Base-by-base conservation (phyloP, 139 green algal species). In the Nannochloris sp. region DNA sequence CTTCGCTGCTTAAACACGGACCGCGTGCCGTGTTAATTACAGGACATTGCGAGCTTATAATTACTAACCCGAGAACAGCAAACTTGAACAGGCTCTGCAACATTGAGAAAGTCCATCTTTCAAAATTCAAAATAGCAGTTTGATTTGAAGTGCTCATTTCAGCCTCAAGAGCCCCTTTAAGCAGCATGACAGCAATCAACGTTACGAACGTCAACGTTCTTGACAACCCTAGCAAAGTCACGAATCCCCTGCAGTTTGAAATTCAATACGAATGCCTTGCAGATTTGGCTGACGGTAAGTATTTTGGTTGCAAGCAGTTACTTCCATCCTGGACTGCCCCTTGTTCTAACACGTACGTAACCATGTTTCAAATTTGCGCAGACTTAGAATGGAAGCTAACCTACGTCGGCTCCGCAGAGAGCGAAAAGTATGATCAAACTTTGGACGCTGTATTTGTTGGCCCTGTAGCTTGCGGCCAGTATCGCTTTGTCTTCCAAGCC, bases 351-450 rank as follows among this genome's bases (percentile, higher is more conserved):
- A n/a, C 54, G 19, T 57, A 3, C 14, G 3, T 42, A 13, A 54
- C 19, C 36, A 1, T 33, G 23, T 29, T 12, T 30, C 12, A 33
- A n/a, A 6, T 39, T 53, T 2, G 32, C n/a, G 29, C 81, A 95
- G 87, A 98, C 64, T 70, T 99, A 39, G 90, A 96, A 64, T 99
- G 93, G 93, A 91, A 90, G 62, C 68, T 99, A 25, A 89, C 85
- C 0, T 99, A 99, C 68, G 91, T 99, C 4, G 93, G 93, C 4
- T 95, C 81, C 13, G 93, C 93, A 25, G 92, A 99, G 68, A 81
- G 71, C 10, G 89, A 96, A 48, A 81, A 87, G 56, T 88, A 96
- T 63, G 93, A 99, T 67, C 93, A 99, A 67, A 77, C 89, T 34
- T 79, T 99, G 25, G 93, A 97, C 72, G 82, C 79, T 59, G 82